A percentile compares a stretch with the other conserved stretches of the same genome.
These are phyloP conservation scores for Xylariaceae sp. DNA, from an alignment of 2,329 filamentous ascomycete species.

Conservation along the genomic window DNA sequence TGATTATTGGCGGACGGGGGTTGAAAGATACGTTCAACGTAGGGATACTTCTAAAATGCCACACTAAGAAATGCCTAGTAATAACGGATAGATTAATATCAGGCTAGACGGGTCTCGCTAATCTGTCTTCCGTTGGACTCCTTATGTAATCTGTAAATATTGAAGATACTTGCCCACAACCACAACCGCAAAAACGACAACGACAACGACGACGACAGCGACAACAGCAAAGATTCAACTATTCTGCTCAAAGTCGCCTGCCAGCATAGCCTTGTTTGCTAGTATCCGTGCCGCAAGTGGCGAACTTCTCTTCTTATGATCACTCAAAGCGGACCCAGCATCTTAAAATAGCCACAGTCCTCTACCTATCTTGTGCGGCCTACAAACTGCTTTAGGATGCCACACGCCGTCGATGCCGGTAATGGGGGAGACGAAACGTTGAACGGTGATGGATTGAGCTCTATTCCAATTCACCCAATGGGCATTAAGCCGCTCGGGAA, in stretches of 20 bases:
- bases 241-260: neutral
- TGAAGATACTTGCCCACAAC: neutral
- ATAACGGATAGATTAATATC: too few relatives aligned
- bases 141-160: neutral
- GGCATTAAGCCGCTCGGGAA: conserved; percentile 86
- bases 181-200: too few relatives aligned
- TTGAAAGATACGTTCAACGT: neutral
- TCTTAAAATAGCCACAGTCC: neutral
- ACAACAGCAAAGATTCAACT: neutral
- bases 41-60: neutral
- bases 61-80: neutral
- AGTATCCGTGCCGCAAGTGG: neutral
- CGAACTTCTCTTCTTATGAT: neutral
- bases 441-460: conserved; percentile 26
- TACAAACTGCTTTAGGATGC: conserved; percentile 18
- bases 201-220: too few relatives aligned
- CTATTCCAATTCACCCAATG: conserved; percentile 73
- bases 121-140: neutral
- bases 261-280: neutral
- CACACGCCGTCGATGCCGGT: conserved; percentile 22
- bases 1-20: too few relatives aligned
- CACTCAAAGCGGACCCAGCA: neutral
- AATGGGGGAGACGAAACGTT: conserved; percentile 16
- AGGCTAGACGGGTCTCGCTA: neutral
- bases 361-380: too few relatives aligned